Evolutionary conservation across 2,329 filamentous ascomycete species (phyloP).

Genomic region (Aureobasidium uvarum): DNA sequence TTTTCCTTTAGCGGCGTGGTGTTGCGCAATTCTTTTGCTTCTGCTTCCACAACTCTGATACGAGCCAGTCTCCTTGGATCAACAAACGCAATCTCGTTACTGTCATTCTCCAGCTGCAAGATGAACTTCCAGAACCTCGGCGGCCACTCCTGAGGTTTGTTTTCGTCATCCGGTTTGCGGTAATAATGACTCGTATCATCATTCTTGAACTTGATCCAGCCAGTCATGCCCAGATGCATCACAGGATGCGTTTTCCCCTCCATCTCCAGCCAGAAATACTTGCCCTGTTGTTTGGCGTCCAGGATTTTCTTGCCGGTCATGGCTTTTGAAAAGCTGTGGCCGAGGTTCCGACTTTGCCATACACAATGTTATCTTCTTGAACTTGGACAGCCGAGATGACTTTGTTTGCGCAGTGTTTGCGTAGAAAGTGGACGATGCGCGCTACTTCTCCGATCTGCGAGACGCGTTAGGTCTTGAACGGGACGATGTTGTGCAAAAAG

Average conservation of each 20-base stretch:
- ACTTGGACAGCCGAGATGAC: conserved; percentile 68
- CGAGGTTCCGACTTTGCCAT: conserved; percentile 84
- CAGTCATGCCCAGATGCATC: conserved; percentile 51
- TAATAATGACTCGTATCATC: conserved; percentile 80
- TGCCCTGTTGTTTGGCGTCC: conserved; percentile 80
- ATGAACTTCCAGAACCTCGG: conserved; percentile 88
- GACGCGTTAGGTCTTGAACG: neutral
- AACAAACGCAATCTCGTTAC: conserved; percentile 71
- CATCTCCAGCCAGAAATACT: conserved; percentile 94
- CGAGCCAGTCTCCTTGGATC: conserved; percentile 77
- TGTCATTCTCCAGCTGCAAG: conserved; percentile 53
- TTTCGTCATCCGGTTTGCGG: conserved; percentile 48
- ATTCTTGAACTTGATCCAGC: conserved; percentile 86
- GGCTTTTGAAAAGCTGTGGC: conserved; percentile 69
- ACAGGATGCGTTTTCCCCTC: conserved; percentile 76
- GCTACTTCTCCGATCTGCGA: conserved; percentile 61
- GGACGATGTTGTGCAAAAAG: too few species aligned
- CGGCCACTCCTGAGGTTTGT: conserved; percentile 66
- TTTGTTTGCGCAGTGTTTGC: conserved; percentile 79
- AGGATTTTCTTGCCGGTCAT: conserved; percentile 71
- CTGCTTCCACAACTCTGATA: conserved; percentile 78
- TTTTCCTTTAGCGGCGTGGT: conserved; percentile 82
- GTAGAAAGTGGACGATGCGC: conserved; percentile 81
- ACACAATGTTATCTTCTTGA: conserved; percentile 78
- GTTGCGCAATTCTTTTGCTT: conserved; percentile 70